Conservation (phyloP, 257 asterid species). For the Nicotiana paniculata region DNA sequence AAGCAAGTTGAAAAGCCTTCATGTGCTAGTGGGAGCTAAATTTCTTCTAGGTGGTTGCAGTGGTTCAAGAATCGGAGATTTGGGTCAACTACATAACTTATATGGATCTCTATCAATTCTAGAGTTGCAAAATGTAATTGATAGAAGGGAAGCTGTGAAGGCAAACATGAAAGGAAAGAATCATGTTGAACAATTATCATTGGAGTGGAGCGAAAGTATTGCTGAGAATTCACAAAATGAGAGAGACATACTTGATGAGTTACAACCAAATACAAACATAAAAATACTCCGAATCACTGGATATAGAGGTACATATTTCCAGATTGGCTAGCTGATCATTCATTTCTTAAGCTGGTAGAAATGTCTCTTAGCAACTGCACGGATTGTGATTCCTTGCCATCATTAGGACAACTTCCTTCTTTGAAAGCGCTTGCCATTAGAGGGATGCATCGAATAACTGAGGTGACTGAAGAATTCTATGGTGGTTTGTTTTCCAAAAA, state of each 20-base stretch:
- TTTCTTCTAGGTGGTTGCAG: background rate
- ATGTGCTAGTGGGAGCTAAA: background rate
- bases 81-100: background rate
- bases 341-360: background rate
- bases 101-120: background rate
- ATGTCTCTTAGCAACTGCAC: background rate
- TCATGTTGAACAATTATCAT: background rate
- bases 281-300: background rate
- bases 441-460: background rate
- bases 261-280: background rate
- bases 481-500: background rate
- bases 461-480: background rate
- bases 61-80: background rate
- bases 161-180: background rate
- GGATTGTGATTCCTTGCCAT: slow-evolving; percentile 5
- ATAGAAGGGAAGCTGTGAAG: background rate
- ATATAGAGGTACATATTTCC: background rate
- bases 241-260: background rate
- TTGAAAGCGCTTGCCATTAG: background rate
- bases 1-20: background rate
- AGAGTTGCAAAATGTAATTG: slow-evolving; percentile 3
- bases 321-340: background rate
- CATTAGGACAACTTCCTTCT: slow-evolving; percentile 6
- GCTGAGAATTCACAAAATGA: background rate
- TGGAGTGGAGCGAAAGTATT: background rate